Base-by-base conservation (phyloP, 2,329 filamentous ascomycete species). In the Claviceps arundinis region DNA sequence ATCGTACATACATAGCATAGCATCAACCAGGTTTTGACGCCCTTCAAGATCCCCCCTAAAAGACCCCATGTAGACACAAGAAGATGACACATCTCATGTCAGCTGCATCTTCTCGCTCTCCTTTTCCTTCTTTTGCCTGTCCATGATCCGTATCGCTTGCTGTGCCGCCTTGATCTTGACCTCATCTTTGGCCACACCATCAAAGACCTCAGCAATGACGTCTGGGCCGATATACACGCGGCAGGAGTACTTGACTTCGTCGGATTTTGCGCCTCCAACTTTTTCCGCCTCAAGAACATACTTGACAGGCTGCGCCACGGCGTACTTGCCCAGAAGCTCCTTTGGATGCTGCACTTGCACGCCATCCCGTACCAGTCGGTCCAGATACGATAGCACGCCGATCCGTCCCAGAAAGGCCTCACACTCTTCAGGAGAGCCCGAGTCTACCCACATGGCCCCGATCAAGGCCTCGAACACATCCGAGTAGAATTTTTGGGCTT, bases 391-490 rank as follows among this genome's bases (percentile, higher is more conserved):
- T 41, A 89, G 57, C 4, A 96, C 71, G 0, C 88, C 88, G 3
- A 89, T 68, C 0, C 71, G 68, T 45, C 78, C 73, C 0, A 88
- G 64, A 40, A 96, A 73, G 0, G 50, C 61, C 48, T 75, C 70
- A 59, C 88, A 94, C 0, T 63, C 64, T 0, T 70, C 70, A 14
- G 88, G 62, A 1, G 77, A 74, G 0, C 85, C 85, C 0, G 75
- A 86, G 64, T 97, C 93, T 19, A 95, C 72, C 73, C 86, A 96
- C 0, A 96, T 75, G 0, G 89, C 90, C 0, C 87, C 91, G 0
- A 97, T 66, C 0, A 94, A 64, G 37, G 80, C 79, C 69, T 97
- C 91, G 9, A 96, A 73, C 7, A 96, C 69, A 64, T 96, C 90
- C 0, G 85, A 91, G 66, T 85, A 84, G 65, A 87, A 86, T 62